These are phyloP conservation scores for Monosporascus sp. DNA, from an alignment of 2,329 filamentous ascomycete genomes.

Conservation along the genomic window DNA sequence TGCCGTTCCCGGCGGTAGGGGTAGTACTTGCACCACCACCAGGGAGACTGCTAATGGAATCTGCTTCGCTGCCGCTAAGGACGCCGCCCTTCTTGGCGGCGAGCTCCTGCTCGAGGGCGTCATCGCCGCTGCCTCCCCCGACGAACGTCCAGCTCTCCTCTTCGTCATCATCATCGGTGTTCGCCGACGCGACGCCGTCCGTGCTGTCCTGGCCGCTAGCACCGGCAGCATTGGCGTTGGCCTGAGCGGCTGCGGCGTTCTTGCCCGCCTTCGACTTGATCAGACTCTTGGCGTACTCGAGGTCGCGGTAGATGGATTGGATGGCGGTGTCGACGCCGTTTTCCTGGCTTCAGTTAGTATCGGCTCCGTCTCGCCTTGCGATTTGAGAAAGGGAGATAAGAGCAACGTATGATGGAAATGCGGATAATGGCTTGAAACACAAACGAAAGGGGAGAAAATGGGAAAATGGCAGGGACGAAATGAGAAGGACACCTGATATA, in stretches of 20 bases:
- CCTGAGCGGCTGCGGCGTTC: constrained; percentile 34
- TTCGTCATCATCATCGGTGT: constrained; percentile 57
- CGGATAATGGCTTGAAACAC: too few relatives aligned
- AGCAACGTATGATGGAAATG: too few relatives aligned
- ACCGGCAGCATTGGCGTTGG: constrained; percentile 20
- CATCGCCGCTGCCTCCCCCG: constrained; percentile 48
- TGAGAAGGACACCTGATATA: too few relatives aligned
- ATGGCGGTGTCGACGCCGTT: constrained; percentile 87
- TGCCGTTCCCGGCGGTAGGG: background rate
- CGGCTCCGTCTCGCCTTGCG: background rate
- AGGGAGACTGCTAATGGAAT: constrained; percentile 12
- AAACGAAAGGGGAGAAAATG: too few relatives aligned
- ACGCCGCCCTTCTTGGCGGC: constrained; percentile 21
- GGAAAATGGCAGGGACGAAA: too few relatives aligned
- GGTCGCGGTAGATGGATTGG: constrained; percentile 86
- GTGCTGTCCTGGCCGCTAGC: constrained; percentile 22
- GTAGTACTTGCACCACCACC: constrained; percentile 15
- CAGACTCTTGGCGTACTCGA: constrained; percentile 85
- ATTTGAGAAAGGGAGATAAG: too few relatives aligned
- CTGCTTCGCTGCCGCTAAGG: background rate
- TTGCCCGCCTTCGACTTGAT: constrained; percentile 62
- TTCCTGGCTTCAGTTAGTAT: constrained; percentile 54
- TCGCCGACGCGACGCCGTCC: constrained; percentile 30
- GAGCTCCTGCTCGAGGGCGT: constrained; percentile 28
- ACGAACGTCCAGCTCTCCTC: constrained; percentile 92